Evolutionary conservation across 2,329 filamentous ascomycete genomes (phyloP), one percentile per base, ranked within the genome.

Genomic region (Lachnellula cervina): DNA sequence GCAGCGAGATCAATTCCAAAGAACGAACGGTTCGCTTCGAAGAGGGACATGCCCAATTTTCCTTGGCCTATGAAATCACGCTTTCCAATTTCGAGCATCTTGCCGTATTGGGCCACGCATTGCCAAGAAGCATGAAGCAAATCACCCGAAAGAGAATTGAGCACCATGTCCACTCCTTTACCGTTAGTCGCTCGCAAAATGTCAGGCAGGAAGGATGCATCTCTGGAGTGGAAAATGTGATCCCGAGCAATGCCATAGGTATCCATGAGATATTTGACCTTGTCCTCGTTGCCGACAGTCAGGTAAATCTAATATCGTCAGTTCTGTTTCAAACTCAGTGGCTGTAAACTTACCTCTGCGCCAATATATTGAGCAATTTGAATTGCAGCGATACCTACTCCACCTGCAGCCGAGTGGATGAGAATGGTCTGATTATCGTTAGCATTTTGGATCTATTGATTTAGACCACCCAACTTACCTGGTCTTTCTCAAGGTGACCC

Each of bases 41-140:
- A 72, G 7, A 59, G 50, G 13, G 49, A 52, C 68, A 68, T 69
- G 51, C 35, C 55, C n/a, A 71, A 58, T n/a, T 59, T 49, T 3
- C 14, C 47, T 35, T 67, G 55, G 1, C 59, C 57, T 21, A 58
- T 44, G 5, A 59, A 40, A 43, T 74, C 71, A 1, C 65, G 64
- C 37, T 71, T 71, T 1, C 71, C 70, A 5, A 74, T 64, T 45
- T 75, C 72, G 0, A 75, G 46, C 42, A 75, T 71, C 0, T 66
- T 62, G 0, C 73, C 73, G 46, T 69, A 70, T 0, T 52, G 49
- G 2, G 71, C 68, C 1, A 74, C 38, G 49, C 68, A 72, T 5
- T 64, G 49, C 69, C 68, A 72, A 2, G 68, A 57, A 7, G 62
- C 54, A 9, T 61, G 61, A 0, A 68, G 55, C 2, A 62, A 45